A percentile compares a stretch with the other conserved stretches of the same genome.
These are phyloP conservation scores for Scedosporium apiospermum DNA, from an alignment of 2,329 filamentous ascomycete genomes.

Conservation along the genomic window DNA sequence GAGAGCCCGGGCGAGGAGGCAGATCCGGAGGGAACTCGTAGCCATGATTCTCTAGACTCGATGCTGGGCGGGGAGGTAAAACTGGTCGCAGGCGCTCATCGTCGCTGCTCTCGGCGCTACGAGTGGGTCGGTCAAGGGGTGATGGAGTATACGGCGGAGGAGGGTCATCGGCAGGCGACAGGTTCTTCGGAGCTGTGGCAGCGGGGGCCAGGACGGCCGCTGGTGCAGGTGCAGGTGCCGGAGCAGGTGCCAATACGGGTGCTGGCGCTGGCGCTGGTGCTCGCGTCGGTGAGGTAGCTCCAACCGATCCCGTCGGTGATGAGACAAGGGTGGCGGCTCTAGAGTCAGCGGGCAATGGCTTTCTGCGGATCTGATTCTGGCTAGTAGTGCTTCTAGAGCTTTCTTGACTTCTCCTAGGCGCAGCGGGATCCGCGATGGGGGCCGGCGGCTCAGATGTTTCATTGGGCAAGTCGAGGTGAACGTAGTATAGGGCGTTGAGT, in stretches of 20 bases:
- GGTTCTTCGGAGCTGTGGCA: background rate
- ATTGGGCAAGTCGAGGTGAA: conserved; percentile 45
- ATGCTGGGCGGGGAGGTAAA: conserved; percentile 5
- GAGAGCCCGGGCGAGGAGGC: conserved; percentile 1
- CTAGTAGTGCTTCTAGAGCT: conserved; percentile 26
- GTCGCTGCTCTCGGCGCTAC: background rate
- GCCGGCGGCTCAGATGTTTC: conserved; percentile 12
- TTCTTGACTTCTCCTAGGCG: conserved; percentile 34
- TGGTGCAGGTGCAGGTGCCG: background rate
- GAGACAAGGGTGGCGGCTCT: conserved; percentile 11
- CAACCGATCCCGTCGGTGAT: conserved; percentile 5
- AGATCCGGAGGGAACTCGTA: conserved; percentile 3
- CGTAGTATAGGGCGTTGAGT: conserved; percentile 78
- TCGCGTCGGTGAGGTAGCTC: conserved; percentile 1
- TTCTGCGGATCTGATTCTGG: conserved; percentile 37
- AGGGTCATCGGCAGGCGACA: conserved; percentile 5
- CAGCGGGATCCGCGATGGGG: conserved; percentile 18
- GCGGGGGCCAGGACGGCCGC: background rate
- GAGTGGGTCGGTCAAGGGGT: conserved; percentile 3
- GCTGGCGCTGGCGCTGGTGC: background rate
- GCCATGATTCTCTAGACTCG: background rate
- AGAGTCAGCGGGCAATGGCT: conserved; percentile 34
- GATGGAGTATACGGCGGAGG: conserved; percentile 8
- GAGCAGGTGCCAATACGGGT: background rate
- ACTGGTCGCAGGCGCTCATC: background rate